phyloP scores from a whole-genome alignment of 495 filamentous ascomycete species.

The Hypoxylon trugodes region DNA sequence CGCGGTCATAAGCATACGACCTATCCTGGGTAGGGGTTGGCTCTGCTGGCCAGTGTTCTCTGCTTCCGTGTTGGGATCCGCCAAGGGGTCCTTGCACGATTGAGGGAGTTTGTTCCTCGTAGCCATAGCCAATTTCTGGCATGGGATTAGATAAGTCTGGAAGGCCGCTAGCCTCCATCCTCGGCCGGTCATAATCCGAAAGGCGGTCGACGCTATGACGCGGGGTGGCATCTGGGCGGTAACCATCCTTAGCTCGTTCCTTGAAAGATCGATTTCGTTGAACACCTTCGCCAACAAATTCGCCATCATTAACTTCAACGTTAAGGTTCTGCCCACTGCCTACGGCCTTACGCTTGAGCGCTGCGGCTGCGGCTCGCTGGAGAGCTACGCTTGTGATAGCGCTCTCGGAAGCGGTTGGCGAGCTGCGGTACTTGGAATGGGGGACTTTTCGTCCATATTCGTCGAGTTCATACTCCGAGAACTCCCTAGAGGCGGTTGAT shows the following conservation, averaged over 20 bases:
- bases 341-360: conserved; percentile 51
- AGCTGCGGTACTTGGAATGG: conserved; percentile 49
- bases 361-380: conserved; percentile 56
- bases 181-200: conserved; percentile 63
- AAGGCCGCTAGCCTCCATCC: conserved; percentile 69
- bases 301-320: conserved; percentile 24
- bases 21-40: conserved; percentile 51
- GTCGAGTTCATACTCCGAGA: conserved; percentile 61
- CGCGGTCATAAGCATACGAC: conserved; percentile 49
- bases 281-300: conserved; percentile 49
- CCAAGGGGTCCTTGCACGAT: conserved; percentile 49
- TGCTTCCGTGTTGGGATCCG: conserved; percentile 38
- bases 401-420: conserved; percentile 58
- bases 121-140: conserved; percentile 71
- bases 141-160: conserved; percentile 69
- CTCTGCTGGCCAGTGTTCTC: conserved; percentile 50
- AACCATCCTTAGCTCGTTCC: conserved; percentile 59
- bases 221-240: conserved; percentile 68
- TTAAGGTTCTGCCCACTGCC: conserved; percentile 34
- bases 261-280: conserved; percentile 63
- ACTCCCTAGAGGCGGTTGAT: conserved; percentile 42
- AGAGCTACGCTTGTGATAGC: conserved; percentile 62
- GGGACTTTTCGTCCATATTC: conserved; percentile 63
- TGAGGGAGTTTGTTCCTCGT: conserved; percentile 59
- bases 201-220: conserved; percentile 78